Percentiles rank a stretch among this genome's conserved stretches.
Conservation (phyloP, 2,329 filamentous ascomycete genomes). For the Parastagonospora avenae region DNA sequence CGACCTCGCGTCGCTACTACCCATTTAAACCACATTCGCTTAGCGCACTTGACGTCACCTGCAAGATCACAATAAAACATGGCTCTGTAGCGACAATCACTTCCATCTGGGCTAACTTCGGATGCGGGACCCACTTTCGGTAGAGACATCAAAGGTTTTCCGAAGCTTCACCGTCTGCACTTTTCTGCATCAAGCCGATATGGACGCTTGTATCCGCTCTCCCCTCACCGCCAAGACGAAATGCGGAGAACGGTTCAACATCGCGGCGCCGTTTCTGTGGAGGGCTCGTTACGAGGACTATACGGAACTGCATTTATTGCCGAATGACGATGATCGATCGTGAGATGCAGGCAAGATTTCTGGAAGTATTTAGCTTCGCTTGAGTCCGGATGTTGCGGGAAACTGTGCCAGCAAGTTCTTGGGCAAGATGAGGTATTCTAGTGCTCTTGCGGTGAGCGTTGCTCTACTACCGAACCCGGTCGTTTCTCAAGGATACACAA, state of each 20-base stretch:
- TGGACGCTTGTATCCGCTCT: background rate
- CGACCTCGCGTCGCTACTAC: no score
- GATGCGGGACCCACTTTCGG: background rate
- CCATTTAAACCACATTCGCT: no score
- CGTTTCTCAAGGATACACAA: conserved; percentile 27
- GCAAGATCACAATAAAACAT: background rate
- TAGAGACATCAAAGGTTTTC: background rate
- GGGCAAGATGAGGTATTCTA: conserved; percentile 10
- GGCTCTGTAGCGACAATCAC: no score
- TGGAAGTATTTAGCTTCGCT: background rate
- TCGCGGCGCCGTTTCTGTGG: conserved; percentile 7
- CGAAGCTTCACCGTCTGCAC: background rate
- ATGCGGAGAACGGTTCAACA: conserved; percentile 18
- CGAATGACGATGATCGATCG: conserved; percentile 6
- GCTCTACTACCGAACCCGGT: conserved; percentile 13
- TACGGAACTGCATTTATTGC: background rate
- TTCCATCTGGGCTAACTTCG: background rate
- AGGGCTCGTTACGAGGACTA: conserved; percentile 15
- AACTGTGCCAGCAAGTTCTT: background rate
- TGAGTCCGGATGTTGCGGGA: background rate
- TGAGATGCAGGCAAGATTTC: background rate
- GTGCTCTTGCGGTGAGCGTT: conserved; percentile 1
- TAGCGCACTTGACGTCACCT: background rate
- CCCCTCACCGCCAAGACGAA: conserved; percentile 20
- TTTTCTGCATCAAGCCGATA: background rate